These are phyloP conservation scores for Pichia californica DNA, from an alignment of 805 yeast genomes.

Conservation along the genomic window DNA sequence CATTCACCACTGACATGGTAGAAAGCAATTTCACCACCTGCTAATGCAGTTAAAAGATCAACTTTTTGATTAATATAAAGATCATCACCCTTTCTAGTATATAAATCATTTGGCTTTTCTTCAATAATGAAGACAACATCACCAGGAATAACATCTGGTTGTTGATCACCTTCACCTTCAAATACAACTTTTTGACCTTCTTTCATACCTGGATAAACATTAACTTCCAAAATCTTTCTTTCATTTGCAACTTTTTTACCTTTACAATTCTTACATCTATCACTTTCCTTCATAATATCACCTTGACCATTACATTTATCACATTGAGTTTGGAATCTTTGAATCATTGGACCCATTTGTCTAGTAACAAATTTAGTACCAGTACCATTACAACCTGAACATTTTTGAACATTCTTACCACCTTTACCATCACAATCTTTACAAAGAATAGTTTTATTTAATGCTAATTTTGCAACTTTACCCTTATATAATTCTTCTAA, in stretches of 20 bases:
- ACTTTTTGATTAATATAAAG: conserved; percentile 78
- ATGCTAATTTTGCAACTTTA: conserved; percentile 86
- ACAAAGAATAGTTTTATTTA: conserved; percentile 88
- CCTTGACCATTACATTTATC: conserved; percentile 90
- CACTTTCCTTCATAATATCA: conserved; percentile 77
- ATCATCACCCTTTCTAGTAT: conserved; percentile 86
- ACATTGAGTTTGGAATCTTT: conserved; percentile 94
- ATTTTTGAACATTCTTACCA: conserved; percentile 87
- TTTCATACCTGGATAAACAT: conserved; percentile 95
- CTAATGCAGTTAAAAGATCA: conserved; percentile 89
- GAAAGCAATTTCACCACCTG: conserved; percentile 88
- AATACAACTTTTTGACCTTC: conserved; percentile 88
- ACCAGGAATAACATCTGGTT: conserved; percentile 91
- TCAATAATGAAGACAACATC: conserved; percentile 90
- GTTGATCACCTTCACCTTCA: conserved; percentile 96
- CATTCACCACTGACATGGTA: conserved; percentile 90
- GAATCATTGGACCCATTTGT: conserved; percentile 99
- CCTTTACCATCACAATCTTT: conserved; percentile 89
- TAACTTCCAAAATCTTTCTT: conserved; percentile 89
- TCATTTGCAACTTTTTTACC: conserved; percentile 86
- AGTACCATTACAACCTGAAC: conserved; percentile 82
- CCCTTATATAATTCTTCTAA: conserved; percentile 94
- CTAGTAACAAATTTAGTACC: conserved; percentile 90
- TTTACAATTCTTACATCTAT: conserved; percentile 77
- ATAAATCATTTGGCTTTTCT: conserved; percentile 78